Evolutionary conservation across 1,284 basidiomycete genomes (phyloP).

Genomic region (Taiwanofungus camphoratus): DNA sequence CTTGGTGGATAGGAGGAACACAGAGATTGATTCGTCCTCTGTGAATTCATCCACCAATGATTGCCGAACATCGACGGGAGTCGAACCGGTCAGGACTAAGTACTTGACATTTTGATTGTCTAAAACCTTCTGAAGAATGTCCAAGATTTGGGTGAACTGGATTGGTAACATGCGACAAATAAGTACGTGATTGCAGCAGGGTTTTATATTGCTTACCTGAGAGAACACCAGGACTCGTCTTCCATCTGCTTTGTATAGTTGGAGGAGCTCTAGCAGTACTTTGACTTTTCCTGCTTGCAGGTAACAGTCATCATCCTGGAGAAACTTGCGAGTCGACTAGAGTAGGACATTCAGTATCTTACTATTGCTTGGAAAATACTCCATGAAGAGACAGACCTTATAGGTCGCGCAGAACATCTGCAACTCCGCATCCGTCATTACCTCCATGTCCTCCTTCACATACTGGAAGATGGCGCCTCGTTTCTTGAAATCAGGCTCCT

Average conservation of each 20-base stretch:
- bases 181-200: neutral
- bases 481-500: constrained; percentile 85
- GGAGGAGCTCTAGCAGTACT: constrained; percentile 68
- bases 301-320: constrained; percentile 74
- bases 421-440: constrained; percentile 94
- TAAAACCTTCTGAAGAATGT: constrained; percentile 88
- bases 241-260: constrained; percentile 62
- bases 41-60: constrained; percentile 95
- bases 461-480: constrained; percentile 73
- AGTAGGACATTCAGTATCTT: constrained; percentile 10
- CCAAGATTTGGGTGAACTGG: constrained; percentile 91
- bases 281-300: constrained; percentile 88
- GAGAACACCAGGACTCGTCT: constrained; percentile 92
- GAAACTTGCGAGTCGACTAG: constrained; percentile 76
- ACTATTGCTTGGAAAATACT: neutral
- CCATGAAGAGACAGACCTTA: constrained; percentile 47
- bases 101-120: constrained; percentile 75
- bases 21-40: constrained; percentile 85
- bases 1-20: constrained; percentile 94
- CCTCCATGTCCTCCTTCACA: constrained; percentile 88
- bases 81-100: constrained; percentile 90
- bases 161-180: neutral
- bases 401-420: constrained; percentile 78
- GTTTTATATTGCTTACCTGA: constrained; percentile 48
- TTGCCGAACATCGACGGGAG: constrained; percentile 91